Conservation (phyloP, 2,329 filamentous ascomycete species). For the Fusarium veterinarium region DNA sequence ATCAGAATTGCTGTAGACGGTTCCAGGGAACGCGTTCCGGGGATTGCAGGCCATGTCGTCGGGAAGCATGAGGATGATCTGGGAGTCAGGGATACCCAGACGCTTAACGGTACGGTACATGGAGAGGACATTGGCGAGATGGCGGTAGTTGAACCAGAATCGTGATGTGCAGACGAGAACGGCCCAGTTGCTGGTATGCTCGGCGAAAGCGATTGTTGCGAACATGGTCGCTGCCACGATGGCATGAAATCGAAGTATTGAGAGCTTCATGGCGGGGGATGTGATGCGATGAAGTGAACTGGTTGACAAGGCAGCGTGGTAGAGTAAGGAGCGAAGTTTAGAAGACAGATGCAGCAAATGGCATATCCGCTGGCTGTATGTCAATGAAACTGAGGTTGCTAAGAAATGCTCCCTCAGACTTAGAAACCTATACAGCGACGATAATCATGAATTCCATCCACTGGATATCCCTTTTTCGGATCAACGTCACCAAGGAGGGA, state of each 20-base stretch:
- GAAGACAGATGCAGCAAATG: constrained; percentile 20
- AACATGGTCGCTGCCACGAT: constrained; percentile 62
- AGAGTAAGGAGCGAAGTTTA: constrained; percentile 19
- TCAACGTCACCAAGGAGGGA: constrained; percentile 35
- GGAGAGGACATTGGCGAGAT: constrained; percentile 96
- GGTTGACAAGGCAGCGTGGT: constrained; percentile 13
- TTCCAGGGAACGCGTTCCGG: constrained; percentile 96
- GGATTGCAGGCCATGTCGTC: constrained; percentile 99
- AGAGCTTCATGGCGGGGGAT: constrained; percentile 61
- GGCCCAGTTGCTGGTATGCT: constrained; percentile 99
- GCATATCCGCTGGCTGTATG: constrained; percentile 28
- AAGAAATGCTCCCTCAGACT: constrained; percentile 36
- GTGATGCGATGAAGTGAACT: constrained; percentile 8
- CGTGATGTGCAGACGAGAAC: constrained; percentile 98
- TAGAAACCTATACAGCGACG: constrained; percentile 38
- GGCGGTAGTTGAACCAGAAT: constrained; percentile 99
- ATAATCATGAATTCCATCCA: constrained; percentile 32
- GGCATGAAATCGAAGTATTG: constrained; percentile 58
- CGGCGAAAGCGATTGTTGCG: constrained; percentile 63
- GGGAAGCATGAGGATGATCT: constrained; percentile 99
- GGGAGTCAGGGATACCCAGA: constrained; percentile 95
- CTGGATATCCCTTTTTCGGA: constrained; percentile 33
- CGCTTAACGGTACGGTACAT: constrained; percentile 98
- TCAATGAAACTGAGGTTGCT: constrained; percentile 27
- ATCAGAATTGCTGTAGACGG: constrained; percentile 98